Conservation (phyloP, 257 asterid species). For the Ligustrum vulgare region DNA sequence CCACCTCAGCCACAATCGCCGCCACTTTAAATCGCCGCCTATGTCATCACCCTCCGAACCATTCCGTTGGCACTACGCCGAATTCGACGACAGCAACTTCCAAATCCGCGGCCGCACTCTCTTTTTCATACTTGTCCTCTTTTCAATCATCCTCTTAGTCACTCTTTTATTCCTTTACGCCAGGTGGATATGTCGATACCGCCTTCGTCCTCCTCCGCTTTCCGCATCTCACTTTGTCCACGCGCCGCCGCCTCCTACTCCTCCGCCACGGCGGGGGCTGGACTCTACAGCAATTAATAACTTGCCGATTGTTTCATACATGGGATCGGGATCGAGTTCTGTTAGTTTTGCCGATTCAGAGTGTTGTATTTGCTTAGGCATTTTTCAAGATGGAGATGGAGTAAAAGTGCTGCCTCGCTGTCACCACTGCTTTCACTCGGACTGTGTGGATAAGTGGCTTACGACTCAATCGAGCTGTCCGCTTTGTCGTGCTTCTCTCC, state of each 20-base stretch:
- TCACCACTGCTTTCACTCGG: slow-evolving; percentile 59
- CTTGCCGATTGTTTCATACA: slow-evolving; percentile 54
- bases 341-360: slow-evolving; percentile 32
- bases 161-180: slow-evolving; percentile 3
- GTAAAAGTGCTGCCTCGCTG: slow-evolving; percentile 56
- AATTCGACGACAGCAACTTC: slow-evolving; percentile 11
- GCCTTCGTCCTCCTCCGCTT: slow-evolving; percentile 11
- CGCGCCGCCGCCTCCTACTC: background rate
- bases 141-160: slow-evolving; percentile 9
- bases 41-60: slow-evolving; percentile 8
- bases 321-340: slow-evolving; percentile 1
- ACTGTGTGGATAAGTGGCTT: slow-evolving; percentile 77
- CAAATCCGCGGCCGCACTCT: slow-evolving; percentile 14
- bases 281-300: slow-evolving; percentile 43
- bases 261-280: slow-evolving; percentile 42
- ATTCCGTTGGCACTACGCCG: slow-evolving; percentile 18
- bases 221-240: background rate
- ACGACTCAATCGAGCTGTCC: slow-evolving; percentile 74
- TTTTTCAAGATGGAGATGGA: slow-evolving; percentile 48
- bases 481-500: slow-evolving; percentile 67
- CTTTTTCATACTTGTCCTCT: background rate
- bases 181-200: slow-evolving; percentile 1
- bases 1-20: background rate
- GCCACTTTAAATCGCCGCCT: background rate
- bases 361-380: slow-evolving; percentile 66